Percentiles rank a stretch among this genome's conserved stretches.
phyloP scores from a whole-genome alignment of 345 rosid genomes.

The Syzygium grande region DNA sequence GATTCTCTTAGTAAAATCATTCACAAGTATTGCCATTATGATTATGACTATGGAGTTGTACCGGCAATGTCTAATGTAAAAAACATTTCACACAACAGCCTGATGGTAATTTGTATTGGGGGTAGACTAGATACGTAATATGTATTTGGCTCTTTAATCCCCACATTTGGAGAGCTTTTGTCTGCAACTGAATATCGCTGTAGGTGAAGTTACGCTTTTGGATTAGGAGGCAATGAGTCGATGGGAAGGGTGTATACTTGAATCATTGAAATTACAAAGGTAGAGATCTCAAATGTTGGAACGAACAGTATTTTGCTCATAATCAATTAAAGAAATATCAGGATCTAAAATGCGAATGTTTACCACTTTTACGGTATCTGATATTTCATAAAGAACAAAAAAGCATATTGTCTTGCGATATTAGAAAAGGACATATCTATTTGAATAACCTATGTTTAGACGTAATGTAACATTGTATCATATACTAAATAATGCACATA shows the following conservation, averaged over 20 bases:
- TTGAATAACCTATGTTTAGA: neutral
- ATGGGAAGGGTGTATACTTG: too few species aligned
- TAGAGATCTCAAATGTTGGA: too few species aligned
- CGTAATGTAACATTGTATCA: fast-evolving
- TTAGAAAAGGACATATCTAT: neutral
- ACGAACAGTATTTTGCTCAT: too few species aligned
- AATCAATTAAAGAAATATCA: neutral
- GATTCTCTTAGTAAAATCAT: neutral
- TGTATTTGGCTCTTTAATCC: fast-evolving
- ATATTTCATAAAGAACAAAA: neutral
- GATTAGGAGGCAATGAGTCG: too few species aligned
- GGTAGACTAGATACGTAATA: too few species aligned
- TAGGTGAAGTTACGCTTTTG: too few species aligned
- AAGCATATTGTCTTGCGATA: neutral
- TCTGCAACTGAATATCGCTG: too few species aligned
- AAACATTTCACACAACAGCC: too few species aligned
- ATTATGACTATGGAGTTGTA: neutral
- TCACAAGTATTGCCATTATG: neutral
- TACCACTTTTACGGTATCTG: neutral
- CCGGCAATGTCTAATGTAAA: neutral
- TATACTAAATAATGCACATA: neutral
- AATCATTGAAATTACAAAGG: too few species aligned
- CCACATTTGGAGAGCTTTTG: too few species aligned
- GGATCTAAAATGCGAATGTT: neutral
- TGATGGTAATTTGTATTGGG: too few species aligned